A percentile compares a stretch with the other conserved stretches of the same genome.
Evolutionary conservation across 2,329 filamentous ascomycete species (phyloP).

Genomic region (Curvularia sp.): DNA sequence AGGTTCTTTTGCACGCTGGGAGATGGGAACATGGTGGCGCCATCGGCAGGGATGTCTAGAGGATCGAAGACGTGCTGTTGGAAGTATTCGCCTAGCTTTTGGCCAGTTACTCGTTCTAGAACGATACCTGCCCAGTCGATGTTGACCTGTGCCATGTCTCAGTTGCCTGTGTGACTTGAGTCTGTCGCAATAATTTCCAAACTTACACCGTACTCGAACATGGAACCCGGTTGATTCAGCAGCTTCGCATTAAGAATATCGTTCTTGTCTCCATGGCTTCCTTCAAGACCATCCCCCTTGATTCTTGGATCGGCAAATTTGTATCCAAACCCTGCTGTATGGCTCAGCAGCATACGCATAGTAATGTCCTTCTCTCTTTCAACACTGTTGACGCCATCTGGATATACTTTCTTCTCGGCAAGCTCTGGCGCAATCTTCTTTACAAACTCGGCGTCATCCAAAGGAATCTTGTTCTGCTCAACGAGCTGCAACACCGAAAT

Average conservation of each 20-base stretch:
- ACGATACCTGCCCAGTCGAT: slow-evolving; percentile 60
- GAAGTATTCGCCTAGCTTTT: slow-evolving; percentile 56
- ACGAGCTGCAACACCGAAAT: slow-evolving; percentile 47
- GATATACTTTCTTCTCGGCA: slow-evolving; percentile 52
- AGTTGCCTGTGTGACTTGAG: not conserved
- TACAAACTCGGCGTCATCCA: slow-evolving; percentile 46
- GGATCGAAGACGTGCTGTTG: slow-evolving; percentile 56
- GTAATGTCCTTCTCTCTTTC: slow-evolving; percentile 56
- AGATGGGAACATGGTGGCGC: slow-evolving; percentile 65
- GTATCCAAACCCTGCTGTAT: slow-evolving; percentile 61
- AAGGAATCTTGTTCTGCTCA: slow-evolving; percentile 46
- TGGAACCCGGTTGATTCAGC: slow-evolving; percentile 68
- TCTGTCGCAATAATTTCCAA: not conserved
- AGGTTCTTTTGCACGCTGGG: slow-evolving; percentile 62
- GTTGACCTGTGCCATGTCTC: slow-evolving; percentile 50
- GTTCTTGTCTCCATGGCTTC: slow-evolving; percentile 43
- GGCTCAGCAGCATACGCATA: slow-evolving; percentile 58
- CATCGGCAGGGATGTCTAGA: slow-evolving; percentile 51
- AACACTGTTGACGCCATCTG: slow-evolving; percentile 43
- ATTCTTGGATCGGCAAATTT: slow-evolving; percentile 57
- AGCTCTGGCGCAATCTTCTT: slow-evolving; percentile 48
- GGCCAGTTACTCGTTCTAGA: slow-evolving; percentile 54
- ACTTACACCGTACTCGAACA: slow-evolving; percentile 63
- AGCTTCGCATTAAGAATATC: slow-evolving; percentile 62
- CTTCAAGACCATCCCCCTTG: slow-evolving; percentile 51